Evolutionary conservation across 2,329 filamentous ascomycete genomes (phyloP).

Genomic region (Cryphonectria radicalis): DNA sequence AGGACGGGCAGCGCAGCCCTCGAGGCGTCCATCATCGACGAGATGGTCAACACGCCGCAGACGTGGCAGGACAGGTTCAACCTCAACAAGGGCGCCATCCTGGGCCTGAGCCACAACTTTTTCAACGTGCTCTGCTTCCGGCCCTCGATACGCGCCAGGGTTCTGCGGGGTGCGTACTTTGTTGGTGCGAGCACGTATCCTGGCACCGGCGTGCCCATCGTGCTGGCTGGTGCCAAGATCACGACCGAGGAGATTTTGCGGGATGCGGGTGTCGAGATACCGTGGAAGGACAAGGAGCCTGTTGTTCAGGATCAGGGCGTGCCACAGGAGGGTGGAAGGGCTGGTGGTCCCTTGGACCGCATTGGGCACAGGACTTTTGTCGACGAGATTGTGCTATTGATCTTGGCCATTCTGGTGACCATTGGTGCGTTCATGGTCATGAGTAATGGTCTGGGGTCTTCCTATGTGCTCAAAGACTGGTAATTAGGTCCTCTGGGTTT

Average conservation of each 20-base stretch:
- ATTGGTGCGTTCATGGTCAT: neutral
- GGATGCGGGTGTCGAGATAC: conserved; percentile 37
- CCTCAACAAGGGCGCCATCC: conserved; percentile 74
- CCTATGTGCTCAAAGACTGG: neutral
- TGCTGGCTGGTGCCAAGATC: conserved; percentile 70
- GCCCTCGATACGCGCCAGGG: conserved; percentile 59
- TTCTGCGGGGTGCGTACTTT: conserved; percentile 64
- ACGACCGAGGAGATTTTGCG: conserved; percentile 49
- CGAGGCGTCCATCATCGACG: conserved; percentile 55
- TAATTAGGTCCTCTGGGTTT: neutral
- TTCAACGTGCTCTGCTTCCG: conserved; percentile 73
- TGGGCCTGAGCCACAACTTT: conserved; percentile 73
- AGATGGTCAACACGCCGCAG: conserved; percentile 67
- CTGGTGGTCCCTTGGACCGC: conserved; percentile 22
- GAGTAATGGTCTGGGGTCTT: neutral
- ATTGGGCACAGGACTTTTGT: conserved; percentile 20
- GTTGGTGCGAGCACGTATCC: conserved; percentile 78
- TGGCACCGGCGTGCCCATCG: conserved; percentile 76
- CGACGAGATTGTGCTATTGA: conserved; percentile 17
- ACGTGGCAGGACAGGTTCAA: conserved; percentile 73
- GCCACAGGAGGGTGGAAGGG: conserved; percentile 29
- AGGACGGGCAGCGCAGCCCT: conserved; percentile 62
- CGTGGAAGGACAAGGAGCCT: conserved; percentile 36
- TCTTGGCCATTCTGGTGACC: neutral
- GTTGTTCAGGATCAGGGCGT: conserved; percentile 32